Conservation (phyloP, 768 basidiomycete species). For the Calocera viscosa region DNA sequence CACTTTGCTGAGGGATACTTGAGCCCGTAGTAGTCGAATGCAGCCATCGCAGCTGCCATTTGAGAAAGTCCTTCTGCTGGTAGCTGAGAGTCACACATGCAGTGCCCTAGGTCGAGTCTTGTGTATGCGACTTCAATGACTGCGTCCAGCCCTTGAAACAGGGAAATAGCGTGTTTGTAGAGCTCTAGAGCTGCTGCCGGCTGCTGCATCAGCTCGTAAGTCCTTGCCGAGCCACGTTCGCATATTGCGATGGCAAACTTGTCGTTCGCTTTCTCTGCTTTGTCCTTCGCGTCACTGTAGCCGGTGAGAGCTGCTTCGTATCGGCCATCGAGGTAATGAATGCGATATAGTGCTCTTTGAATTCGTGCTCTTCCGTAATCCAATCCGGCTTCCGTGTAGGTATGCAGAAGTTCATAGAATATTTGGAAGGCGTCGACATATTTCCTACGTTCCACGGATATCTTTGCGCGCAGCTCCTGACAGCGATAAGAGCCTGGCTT, state of each 20-base stretch:
- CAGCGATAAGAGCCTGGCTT: neutral
- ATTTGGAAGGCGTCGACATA: neutral
- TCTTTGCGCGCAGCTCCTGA: neutral
- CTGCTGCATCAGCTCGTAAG: neutral
- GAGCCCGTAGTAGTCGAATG: neutral
- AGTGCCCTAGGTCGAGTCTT: neutral
- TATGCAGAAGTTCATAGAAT: neutral
- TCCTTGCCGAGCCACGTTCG: neutral
- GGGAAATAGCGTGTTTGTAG: neutral
- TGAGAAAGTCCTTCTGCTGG: neutral
- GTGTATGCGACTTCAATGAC: neutral
- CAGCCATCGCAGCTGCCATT: neutral
- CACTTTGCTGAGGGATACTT: neutral
- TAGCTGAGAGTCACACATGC: neutral
- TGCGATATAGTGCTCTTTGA: neutral
- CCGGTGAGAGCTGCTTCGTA: slow-evolving; percentile 2
- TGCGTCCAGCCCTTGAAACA: neutral
- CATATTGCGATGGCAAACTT: neutral
- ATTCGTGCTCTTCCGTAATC: neutral
- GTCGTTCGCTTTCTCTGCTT: neutral
- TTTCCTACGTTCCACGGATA: neutral
- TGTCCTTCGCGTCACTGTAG: neutral
- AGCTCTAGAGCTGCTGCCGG: neutral
- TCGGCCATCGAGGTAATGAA: neutral
- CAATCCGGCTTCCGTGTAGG: neutral